Evolutionary conservation across 2,329 filamentous ascomycete species (phyloP).

Genomic region (Clonostachys rosea): DNA sequence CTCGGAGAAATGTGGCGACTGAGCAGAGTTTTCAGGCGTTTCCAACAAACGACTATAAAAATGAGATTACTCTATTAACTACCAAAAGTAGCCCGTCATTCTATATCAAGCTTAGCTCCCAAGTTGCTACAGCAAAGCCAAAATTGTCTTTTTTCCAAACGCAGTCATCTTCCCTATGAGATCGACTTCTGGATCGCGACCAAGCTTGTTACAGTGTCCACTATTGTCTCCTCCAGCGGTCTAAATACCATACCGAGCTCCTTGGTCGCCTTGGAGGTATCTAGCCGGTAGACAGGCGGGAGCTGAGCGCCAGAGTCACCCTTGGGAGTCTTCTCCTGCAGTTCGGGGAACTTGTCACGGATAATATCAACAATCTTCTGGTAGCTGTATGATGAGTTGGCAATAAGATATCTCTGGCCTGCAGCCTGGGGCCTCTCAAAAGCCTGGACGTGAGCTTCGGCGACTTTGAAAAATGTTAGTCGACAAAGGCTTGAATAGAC

Average conservation of each 20-base stretch:
- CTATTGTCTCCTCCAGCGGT: slow-evolving; percentile 32
- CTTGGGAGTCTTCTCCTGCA: slow-evolving; percentile 7
- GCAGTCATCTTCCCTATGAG: too few relatives aligned
- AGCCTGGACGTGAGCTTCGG: slow-evolving; percentile 54
- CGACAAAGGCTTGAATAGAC: too few relatives aligned
- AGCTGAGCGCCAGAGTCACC: slow-evolving; percentile 5
- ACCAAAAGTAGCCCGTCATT: too few relatives aligned
- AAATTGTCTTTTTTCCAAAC: too few relatives aligned
- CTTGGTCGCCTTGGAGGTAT: slow-evolving; percentile 42
- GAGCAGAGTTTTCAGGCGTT: too few relatives aligned
- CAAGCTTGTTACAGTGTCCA: neutral
- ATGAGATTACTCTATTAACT: too few relatives aligned
- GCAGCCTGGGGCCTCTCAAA: slow-evolving; percentile 49
- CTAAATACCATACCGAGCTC: slow-evolving; percentile 46
- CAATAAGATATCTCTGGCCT: slow-evolving; percentile 56
- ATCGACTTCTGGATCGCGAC: too few relatives aligned
- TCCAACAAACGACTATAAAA: too few relatives aligned
- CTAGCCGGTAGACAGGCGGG: slow-evolving; percentile 31
- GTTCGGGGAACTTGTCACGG: slow-evolving; percentile 47
- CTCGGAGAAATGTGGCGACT: too few relatives aligned
- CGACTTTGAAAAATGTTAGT: slow-evolving; percentile 26
- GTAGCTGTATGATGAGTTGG: slow-evolving; percentile 55
- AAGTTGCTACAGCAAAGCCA: too few relatives aligned
- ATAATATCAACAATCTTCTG: slow-evolving; percentile 49
- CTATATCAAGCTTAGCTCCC: too few relatives aligned